Conservation (phyloP, 371 early-diverging fungal genomes). For the Mucor plumbeus region DNA sequence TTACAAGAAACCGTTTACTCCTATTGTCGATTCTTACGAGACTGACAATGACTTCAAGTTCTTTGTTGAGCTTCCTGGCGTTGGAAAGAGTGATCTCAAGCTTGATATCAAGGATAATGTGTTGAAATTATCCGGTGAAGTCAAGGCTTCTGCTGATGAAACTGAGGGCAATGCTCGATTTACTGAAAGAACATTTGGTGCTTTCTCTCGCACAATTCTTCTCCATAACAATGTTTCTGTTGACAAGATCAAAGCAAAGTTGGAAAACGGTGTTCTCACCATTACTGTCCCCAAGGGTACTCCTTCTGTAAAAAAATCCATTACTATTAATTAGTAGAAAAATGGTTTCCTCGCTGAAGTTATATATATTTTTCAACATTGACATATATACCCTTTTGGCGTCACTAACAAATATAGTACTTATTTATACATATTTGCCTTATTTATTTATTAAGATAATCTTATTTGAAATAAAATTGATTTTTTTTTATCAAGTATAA, state of each 20-base stretch:
- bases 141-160: background rate
- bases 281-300: background rate
- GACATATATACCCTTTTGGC: background rate
- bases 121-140: conserved; percentile 12
- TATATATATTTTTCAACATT: background rate
- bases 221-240: conserved; percentile 1
- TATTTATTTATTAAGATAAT: no score
- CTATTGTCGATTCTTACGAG: conserved; percentile 15
- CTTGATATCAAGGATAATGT: conserved; percentile 20
- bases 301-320: background rate
- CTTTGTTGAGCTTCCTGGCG: conserved; percentile 24
- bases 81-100: conserved; percentile 15
- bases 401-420: no score
- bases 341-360: background rate
- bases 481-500: no score
- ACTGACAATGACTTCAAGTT: conserved; percentile 18
- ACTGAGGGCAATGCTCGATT: background rate
- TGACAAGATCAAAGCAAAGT: background rate
- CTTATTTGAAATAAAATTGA: no score
- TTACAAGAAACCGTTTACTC: conserved; percentile 8
- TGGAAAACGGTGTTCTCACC: background rate
- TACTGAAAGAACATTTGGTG: background rate
- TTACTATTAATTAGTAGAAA: background rate
- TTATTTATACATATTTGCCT: no score
- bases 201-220: background rate